Percentiles rank a stretch among this genome's conserved stretches.
Conservation (phyloP, 129 eudicot genomes). For the Flaveria trinervia region DNA sequence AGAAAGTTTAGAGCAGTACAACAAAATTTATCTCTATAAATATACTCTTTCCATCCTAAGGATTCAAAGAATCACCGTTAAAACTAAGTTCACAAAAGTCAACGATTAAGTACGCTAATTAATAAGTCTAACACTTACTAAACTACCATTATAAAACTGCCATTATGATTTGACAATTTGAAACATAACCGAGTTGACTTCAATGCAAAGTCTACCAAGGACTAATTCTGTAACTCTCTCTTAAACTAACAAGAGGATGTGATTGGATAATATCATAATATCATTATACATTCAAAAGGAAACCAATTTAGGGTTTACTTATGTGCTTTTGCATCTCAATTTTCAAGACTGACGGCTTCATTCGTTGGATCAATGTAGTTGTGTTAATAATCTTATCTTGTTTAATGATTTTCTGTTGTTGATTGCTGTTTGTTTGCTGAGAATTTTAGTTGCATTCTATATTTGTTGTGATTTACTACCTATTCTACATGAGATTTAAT, state of each 20-base stretch:
- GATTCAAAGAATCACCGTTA: too few relatives aligned
- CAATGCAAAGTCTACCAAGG: neutral
- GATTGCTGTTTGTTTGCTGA: conserved; percentile 3
- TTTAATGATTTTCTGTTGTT: conserved; percentile 7
- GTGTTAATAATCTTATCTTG: neutral
- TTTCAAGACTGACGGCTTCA: neutral
- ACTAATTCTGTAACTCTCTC: neutral
- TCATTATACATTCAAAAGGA: neutral
- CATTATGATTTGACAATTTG: neutral
- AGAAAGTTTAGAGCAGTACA: too few relatives aligned
- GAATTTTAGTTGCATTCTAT: conserved; percentile 5
- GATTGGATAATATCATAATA: neutral
- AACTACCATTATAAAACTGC: too few relatives aligned
- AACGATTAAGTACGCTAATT: too few relatives aligned
- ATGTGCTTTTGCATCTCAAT: neutral
- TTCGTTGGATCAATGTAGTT: conserved; percentile 11
- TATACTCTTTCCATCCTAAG: too few relatives aligned
- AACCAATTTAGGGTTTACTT: conserved; percentile 25
- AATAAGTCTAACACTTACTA: too few relatives aligned
- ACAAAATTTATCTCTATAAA: too few relatives aligned
- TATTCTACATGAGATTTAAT: neutral
- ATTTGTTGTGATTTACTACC: neutral
- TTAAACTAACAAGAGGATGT: neutral
- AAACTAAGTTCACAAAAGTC: too few relatives aligned
- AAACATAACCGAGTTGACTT: neutral